phyloP scores from a whole-genome alignment of 768 basidiomycete species.

The Flagelloscypha sp. region DNA sequence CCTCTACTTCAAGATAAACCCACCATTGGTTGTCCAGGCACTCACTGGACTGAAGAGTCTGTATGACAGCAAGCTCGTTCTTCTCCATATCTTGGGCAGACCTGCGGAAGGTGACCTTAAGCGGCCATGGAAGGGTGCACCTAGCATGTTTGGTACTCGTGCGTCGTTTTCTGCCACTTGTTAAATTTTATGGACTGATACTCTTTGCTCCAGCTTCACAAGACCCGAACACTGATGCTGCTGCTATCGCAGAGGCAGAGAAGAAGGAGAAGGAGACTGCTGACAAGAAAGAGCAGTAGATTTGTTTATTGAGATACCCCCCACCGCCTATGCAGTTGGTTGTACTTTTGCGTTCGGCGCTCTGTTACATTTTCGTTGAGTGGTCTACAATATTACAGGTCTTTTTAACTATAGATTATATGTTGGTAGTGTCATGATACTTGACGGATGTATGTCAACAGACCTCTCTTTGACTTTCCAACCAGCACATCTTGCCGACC shows the following conservation, averaged over 20 bases:
- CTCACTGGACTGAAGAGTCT: conserved; percentile 92
- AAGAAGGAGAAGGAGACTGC: conserved; percentile 79
- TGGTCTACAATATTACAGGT: too few species aligned
- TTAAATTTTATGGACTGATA: background rate
- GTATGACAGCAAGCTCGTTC: conserved; percentile 78
- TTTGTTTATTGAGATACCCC: too few species aligned
- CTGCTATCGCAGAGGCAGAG: conserved; percentile 81
- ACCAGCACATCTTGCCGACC: too few species aligned
- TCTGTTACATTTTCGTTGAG: too few species aligned
- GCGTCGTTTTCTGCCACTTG: background rate
- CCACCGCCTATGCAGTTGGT: too few species aligned
- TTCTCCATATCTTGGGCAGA: conserved; percentile 75
- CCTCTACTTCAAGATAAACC: conserved; percentile 89
- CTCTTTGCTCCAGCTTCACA: conserved; percentile 28
- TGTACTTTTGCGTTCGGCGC: too few species aligned
- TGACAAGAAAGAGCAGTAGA: conserved; percentile 72
- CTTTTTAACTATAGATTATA: too few species aligned
- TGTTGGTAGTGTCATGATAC: too few species aligned
- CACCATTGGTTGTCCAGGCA: conserved; percentile 91
- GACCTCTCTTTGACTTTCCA: too few species aligned
- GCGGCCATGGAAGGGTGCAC: conserved; percentile 75
- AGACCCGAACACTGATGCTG: conserved; percentile 82
- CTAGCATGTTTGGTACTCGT: conserved; percentile 59
- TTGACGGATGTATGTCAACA: too few species aligned
- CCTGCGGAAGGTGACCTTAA: conserved; percentile 79